phyloP scores from a whole-genome alignment of 345 rosid genomes.

The Eucalyptus curtisii region DNA sequence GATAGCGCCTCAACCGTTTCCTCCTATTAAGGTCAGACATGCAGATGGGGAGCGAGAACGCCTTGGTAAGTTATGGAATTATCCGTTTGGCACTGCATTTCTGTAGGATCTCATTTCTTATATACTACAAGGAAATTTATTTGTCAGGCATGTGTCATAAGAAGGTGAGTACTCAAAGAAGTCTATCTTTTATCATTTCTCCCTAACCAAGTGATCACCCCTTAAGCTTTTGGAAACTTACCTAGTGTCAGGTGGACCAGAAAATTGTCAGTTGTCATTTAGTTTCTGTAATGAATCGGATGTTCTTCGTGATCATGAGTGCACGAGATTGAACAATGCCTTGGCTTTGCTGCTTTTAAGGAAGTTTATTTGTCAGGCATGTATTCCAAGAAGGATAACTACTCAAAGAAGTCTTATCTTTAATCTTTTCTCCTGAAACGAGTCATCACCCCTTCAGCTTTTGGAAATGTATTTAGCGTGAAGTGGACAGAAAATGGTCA shows the following conservation, averaged over 20 bases:
- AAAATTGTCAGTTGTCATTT: not conserved
- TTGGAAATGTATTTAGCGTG: not conserved
- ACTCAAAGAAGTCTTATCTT: not conserved
- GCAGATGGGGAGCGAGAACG: conserved; percentile 74
- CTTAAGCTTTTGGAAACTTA: not conserved
- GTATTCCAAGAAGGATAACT: not conserved
- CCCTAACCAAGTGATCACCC: not conserved
- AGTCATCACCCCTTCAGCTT: not conserved
- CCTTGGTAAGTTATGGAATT: conserved; percentile 17
- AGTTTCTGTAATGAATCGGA: not conserved
- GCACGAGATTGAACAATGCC: not conserved
- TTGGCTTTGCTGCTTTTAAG: not conserved
- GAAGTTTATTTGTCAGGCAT: not conserved
- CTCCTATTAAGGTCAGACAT: conserved; percentile 55
- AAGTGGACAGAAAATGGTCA: not conserved
- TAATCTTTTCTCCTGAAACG: not conserved
- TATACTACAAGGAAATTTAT: not conserved
- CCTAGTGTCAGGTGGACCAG: not conserved
- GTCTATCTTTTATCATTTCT: not conserved
- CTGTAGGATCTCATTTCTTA: not conserved
- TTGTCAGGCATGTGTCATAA: not conserved
- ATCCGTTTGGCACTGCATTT: not conserved
- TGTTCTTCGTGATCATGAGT: not conserved
- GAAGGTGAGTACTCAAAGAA: not conserved
- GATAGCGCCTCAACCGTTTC: not conserved